Evolutionary conservation across 75 land plant species (phyloP), one percentile per base, ranked within the genome.

Genomic region (Sequoia sempervirens): DNA sequence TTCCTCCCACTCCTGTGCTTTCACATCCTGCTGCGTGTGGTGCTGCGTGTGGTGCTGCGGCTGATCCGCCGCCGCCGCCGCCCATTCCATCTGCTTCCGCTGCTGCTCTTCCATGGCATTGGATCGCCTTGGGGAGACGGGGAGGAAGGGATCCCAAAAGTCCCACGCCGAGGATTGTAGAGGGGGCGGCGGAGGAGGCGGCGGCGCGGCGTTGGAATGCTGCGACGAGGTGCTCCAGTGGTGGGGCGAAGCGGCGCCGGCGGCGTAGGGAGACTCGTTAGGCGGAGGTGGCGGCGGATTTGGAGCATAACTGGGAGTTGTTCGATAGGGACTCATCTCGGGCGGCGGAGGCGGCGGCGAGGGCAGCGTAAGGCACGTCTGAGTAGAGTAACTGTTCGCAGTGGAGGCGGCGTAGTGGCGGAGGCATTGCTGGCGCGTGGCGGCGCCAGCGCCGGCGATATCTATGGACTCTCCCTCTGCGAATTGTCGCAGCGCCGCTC

Each of bases 401-500:
- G 56, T 85, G 61, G 28, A 87, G 87, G 73, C 90, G 88, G 88
- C 90, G 37, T 81, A 8, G 76, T 79, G 23, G 82, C 47, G 46
- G 83, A 40, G 17, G 34, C 50, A 10, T 78, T 79, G 15, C n/a
- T 61, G 66, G 66, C 8, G 66, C 6, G 8, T 61, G 86, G 83
- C 17, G 84, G 87, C 12, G 89, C 84, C 5, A 87, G 87, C 11
- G 83, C 75, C 30, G 88, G 87, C 2, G 89, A 88, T 26, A 85
- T 58, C 7, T 72, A 81, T 52, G 81, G 90, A 52, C 84, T 97
- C 99, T 56, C 87, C 87, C n/a, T 85, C 88, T 69, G 97, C 90
- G 75, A 97, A 97, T 79, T 94, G 95, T 8, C 91, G 90, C 34
- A 97, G 90, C 5, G 95, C 95, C 1, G 96, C 83, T 80, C 99